A percentile compares a stretch with the other conserved stretches of the same genome.
These are phyloP conservation scores for Xylariomycetidae sp. DNA, from an alignment of 2,329 filamentous ascomycete genomes.

Conservation along the genomic window DNA sequence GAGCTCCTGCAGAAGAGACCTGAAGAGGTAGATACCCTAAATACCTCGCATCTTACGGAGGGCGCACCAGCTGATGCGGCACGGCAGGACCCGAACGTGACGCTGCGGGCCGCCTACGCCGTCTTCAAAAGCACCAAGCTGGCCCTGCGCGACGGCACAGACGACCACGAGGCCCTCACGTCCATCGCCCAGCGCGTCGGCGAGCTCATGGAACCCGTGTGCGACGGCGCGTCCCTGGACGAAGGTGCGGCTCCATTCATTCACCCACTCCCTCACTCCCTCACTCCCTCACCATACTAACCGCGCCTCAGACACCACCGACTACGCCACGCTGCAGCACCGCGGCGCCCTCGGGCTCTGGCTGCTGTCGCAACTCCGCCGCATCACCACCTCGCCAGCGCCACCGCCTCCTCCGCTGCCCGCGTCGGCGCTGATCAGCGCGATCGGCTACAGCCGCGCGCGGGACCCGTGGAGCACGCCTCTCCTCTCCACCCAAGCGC, in stretches of 20 bases:
- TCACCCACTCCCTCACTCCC: background rate
- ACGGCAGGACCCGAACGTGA: constrained; percentile 6
- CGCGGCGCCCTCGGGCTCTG: constrained; percentile 20
- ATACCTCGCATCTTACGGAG: no score
- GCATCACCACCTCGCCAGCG: constrained; percentile 23
- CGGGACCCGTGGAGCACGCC: constrained; percentile 19
- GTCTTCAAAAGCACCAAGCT: constrained; percentile 2
- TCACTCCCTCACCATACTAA: background rate
- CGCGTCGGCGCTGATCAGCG: background rate
- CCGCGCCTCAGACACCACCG: constrained; percentile 12
- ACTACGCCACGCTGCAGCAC: constrained; percentile 14
- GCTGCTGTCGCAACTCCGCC: no score
- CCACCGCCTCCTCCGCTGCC: constrained; percentile 15
- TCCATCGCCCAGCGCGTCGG: constrained; percentile 24
- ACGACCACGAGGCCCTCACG: no score
- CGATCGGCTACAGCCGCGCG: no score
- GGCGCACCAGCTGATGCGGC: constrained; percentile 4
- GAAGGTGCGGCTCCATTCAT: constrained; percentile 15
- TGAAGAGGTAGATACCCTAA: no score
- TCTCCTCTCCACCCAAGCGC: constrained; percentile 8
- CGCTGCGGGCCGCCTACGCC: constrained; percentile 11
- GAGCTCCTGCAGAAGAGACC: background rate
- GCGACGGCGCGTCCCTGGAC: constrained; percentile 13
- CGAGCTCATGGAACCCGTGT: constrained; percentile 21
- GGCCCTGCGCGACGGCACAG: no score